Conservation (phyloP, 164 flowering plant species). For the Nelumbo lutea region DNA sequence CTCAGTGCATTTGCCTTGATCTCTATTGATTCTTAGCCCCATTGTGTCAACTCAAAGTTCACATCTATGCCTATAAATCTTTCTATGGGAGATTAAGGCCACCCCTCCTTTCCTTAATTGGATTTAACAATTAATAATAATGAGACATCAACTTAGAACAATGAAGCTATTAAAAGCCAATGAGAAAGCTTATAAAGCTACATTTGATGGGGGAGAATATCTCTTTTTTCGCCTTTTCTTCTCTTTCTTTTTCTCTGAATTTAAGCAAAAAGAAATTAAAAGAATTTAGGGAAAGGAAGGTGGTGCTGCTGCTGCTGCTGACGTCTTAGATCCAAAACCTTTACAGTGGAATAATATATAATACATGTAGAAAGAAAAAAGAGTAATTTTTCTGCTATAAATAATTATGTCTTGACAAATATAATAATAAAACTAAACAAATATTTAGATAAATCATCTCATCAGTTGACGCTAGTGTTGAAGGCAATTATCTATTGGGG, state of each 20-base stretch:
- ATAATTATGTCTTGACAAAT: not conserved
- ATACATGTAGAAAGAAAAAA: not conserved
- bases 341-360: not conserved
- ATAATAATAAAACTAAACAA: too few relatives aligned
- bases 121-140: too few relatives aligned
- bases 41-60: too few relatives aligned
- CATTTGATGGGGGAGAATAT: constrained; percentile 6
- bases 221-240: not conserved
- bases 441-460: too few relatives aligned
- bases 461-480: too few relatives aligned
- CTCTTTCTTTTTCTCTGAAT: not conserved
- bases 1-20: too few relatives aligned
- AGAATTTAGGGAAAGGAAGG: not conserved
- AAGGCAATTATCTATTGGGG: too few relatives aligned
- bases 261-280: not conserved
- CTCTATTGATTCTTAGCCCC: too few relatives aligned
- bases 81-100: too few relatives aligned
- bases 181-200: not conserved
- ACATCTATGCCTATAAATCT: too few relatives aligned
- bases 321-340: not conserved
- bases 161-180: not conserved
- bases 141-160: not conserved
- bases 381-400: not conserved
- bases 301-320: constrained; percentile 5
- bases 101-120: too few relatives aligned